Percentiles rank a stretch among this genome's conserved stretches.
Conservation (phyloP, 257 asterid species). For the Nicotiana obtusifolia region DNA sequence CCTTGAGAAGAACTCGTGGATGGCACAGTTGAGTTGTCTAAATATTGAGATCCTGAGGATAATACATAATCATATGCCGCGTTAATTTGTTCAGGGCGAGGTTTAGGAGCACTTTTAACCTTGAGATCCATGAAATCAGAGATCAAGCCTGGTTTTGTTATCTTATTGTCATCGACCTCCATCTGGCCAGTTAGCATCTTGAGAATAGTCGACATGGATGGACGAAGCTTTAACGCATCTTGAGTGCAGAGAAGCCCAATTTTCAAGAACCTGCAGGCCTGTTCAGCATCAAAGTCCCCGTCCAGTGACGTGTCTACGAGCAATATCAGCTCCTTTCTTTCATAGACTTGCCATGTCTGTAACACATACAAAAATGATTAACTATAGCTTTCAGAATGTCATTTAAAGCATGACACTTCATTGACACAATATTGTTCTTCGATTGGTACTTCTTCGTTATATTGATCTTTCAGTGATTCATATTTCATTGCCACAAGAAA, state of each 20-base stretch:
- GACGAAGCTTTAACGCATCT: conserved; percentile 79
- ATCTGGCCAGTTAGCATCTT: conserved; percentile 61
- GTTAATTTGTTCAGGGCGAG: conserved; percentile 16
- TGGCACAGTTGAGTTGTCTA: conserved; percentile 32
- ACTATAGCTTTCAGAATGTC: not conserved
- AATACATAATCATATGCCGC: conserved; percentile 29
- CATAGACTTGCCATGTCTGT: conserved; percentile 85
- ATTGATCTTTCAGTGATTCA: not conserved
- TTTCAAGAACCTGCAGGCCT: conserved; percentile 76
- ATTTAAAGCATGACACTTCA: not conserved
- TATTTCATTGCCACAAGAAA: not conserved
- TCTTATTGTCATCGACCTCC: conserved; percentile 34
- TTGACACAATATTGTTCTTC: not conserved
- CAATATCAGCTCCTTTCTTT: conserved; percentile 50
- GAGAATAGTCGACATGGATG: conserved; percentile 77
- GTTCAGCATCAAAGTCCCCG: conserved; percentile 75
- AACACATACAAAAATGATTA: not conserved
- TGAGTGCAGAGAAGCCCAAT: conserved; percentile 92
- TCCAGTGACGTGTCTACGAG: conserved; percentile 63
- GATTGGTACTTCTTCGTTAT: too few species aligned
- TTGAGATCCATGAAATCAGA: conserved; percentile 91
- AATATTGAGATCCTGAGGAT: conserved; percentile 48
- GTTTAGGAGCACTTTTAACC: conserved; percentile 40
- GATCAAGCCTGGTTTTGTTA: conserved; percentile 84
- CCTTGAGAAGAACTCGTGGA: conserved; percentile 49